Evolutionary conservation across 2,329 filamentous ascomycete species (phyloP).

Genomic region (Dactylellina parvicollis): DNA sequence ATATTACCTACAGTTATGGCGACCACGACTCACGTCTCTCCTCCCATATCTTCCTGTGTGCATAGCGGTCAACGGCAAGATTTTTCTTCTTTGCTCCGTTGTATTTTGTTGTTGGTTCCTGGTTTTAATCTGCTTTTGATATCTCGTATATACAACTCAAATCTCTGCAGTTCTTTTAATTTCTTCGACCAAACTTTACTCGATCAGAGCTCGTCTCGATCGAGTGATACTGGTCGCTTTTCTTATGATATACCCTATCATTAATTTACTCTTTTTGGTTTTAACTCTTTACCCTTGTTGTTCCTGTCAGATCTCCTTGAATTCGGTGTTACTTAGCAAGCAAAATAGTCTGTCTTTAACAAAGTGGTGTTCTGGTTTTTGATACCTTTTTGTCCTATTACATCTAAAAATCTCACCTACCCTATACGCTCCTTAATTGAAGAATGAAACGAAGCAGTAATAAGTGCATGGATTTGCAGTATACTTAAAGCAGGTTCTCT

Average conservation of each 20-base stretch:
- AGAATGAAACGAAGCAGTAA: too few species aligned
- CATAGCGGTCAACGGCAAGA: constrained; percentile 29
- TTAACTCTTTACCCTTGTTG: constrained; percentile 16
- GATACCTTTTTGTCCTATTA: constrained; percentile 3
- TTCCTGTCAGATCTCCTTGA: constrained; percentile 18
- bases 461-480: too few species aligned
- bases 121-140: constrained; percentile 7
- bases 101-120: constrained; percentile 6
- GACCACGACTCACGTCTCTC: constrained; percentile 52
- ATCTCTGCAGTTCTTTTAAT: constrained; percentile 28
- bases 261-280: constrained; percentile 40
- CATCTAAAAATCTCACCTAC: too few species aligned
- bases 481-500: too few species aligned
- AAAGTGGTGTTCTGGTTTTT: constrained; percentile 10
- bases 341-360: constrained; percentile 21
- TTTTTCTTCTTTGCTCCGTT: not conserved
- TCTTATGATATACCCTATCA: constrained; percentile 48
- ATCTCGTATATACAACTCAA: constrained; percentile 25
- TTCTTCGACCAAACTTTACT: constrained; percentile 5
- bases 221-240: not conserved
- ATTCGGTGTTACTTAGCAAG: constrained; percentile 41
- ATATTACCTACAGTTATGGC: constrained; percentile 36
- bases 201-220: constrained; percentile 36
- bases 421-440: constrained; percentile 39
- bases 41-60: constrained; percentile 36